Evolutionary conservation across 192 early-diverging fungal species (phyloP).

Genomic region (Chytriomyces confervae): DNA sequence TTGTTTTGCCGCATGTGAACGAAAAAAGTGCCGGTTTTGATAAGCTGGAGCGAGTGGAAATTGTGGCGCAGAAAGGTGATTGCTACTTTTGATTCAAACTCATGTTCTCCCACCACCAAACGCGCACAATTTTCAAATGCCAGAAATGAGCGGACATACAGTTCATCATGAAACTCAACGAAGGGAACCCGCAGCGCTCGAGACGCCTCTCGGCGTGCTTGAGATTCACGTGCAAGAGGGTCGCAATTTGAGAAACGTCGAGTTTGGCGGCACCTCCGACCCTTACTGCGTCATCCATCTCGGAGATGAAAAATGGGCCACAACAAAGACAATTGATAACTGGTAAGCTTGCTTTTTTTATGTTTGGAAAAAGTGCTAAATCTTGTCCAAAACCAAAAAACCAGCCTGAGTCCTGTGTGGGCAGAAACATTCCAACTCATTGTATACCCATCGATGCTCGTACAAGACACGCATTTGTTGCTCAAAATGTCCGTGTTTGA

Average conservation of each 20-base stretch:
- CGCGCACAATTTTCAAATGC: too few species aligned
- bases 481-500: conserved; percentile 80
- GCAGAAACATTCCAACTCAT: conserved; percentile 78
- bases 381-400: not conserved
- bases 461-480: conserved; percentile 57
- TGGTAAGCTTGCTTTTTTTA: conserved; percentile 43
- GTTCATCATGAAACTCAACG: too few species aligned
- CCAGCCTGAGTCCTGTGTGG: conserved; percentile 82
- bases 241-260: conserved; percentile 81
- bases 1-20: too few species aligned
- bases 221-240: conserved; percentile 80
- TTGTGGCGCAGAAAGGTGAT: too few species aligned
- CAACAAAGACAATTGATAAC: conserved; percentile 73
- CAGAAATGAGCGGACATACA: too few species aligned
- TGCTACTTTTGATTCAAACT: too few species aligned
- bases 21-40: too few species aligned
- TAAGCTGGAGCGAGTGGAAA: too few species aligned
- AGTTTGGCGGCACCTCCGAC: conserved; percentile 86
- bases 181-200: too few species aligned
- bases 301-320: conserved; percentile 71
- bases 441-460: conserved; percentile 55
- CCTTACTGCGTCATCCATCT: conserved; percentile 81
- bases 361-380: not conserved
- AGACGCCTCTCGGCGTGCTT: conserved; percentile 85
- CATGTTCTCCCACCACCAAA: too few species aligned